phyloP scores from a whole-genome alignment of 2,329 filamentous ascomycete species.

The Lecanicillium sp. region DNA sequence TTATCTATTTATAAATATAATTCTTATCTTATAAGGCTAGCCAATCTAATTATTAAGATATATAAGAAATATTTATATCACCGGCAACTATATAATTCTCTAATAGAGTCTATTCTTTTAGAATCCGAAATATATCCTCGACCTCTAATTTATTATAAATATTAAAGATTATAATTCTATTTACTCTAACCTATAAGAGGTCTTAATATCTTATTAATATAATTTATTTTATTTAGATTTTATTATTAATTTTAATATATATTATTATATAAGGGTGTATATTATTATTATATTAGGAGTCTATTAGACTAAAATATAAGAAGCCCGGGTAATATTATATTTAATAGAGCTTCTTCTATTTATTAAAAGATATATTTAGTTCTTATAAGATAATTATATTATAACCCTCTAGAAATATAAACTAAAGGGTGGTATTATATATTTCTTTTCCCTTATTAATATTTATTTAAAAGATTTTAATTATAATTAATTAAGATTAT shows the following conservation, averaged over 20 bases:
- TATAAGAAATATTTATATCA: neutral
- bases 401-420: conserved; percentile 6
- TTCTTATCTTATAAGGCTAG: neutral
- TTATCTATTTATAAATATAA: neutral
- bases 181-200: neutral
- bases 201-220: neutral
- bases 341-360: no score
- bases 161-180: neutral
- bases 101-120: neutral
- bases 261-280: neutral
- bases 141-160: neutral
- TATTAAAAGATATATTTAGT: neutral
- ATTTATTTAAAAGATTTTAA: conserved; percentile 7
- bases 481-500: neutral
- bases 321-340: no score
- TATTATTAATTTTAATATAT: neutral
- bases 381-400: conserved; percentile 4
- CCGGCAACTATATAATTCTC: neutral
- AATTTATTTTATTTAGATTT: neutral
- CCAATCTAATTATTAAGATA: neutral
- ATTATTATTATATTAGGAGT: neutral
- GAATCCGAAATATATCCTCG: neutral
- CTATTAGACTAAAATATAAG: no score
- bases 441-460: neutral
- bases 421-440: neutral